These are phyloP conservation scores for Cucumis hystrix DNA, from an alignment of 306 rosid genomes.

Conservation along the genomic window DNA sequence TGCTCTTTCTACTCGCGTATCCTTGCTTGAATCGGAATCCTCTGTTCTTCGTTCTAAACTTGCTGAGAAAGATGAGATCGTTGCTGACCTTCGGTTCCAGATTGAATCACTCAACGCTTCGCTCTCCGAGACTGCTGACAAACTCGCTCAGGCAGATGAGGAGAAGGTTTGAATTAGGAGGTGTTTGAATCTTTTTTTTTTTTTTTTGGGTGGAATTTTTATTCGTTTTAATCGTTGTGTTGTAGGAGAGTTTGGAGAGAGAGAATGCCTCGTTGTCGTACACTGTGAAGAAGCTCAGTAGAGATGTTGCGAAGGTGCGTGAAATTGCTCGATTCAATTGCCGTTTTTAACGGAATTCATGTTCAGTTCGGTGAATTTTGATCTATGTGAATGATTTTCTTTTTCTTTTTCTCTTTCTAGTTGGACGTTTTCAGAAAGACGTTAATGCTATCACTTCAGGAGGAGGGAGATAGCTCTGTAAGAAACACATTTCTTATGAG, in stretches of 20 bases:
- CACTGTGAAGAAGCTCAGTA: slow-evolving; percentile 55
- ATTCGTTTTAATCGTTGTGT: not conserved
- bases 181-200: not conserved
- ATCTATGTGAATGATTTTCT: not conserved
- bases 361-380: not conserved
- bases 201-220: not conserved
- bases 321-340: not conserved
- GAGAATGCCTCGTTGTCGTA: slow-evolving; percentile 50
- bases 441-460: slow-evolving; percentile 76
- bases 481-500: slow-evolving; percentile 5
- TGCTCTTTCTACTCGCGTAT: slow-evolving; percentile 72
- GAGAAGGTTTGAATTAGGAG: slow-evolving; percentile 38
- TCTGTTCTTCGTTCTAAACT: slow-evolving; percentile 34
- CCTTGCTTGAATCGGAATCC: slow-evolving; percentile 39
- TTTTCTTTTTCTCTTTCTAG: slow-evolving; percentile 21
- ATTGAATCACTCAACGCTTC: slow-evolving; percentile 38
- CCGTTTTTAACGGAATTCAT: not conserved
- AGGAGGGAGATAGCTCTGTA: slow-evolving; percentile 49
- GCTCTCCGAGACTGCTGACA: slow-evolving; percentile 39
- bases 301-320: slow-evolving; percentile 85
- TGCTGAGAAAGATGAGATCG: slow-evolving; percentile 34
- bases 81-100: slow-evolving; percentile 47
- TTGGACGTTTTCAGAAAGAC: slow-evolving; percentile 82
- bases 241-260: slow-evolving; percentile 52
- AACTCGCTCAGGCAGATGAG: slow-evolving; percentile 34